These are phyloP conservation scores for Argentina anserina DNA, from an alignment of 306 rosid species.

Conservation along the genomic window DNA sequence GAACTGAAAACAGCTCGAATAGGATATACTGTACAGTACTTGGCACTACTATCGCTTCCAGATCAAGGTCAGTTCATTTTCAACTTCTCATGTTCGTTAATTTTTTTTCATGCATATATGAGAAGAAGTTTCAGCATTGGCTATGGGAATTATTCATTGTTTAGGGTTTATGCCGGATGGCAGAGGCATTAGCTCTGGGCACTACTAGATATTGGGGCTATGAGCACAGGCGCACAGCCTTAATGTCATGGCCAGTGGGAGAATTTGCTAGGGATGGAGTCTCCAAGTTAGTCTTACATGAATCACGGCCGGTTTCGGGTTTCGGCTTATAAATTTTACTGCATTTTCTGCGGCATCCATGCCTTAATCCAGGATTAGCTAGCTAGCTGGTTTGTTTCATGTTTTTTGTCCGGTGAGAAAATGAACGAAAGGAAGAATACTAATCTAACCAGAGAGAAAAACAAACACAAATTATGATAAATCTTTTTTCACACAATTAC, in stretches of 20 bases:
- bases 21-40: not conserved
- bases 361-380: not conserved
- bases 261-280: not conserved
- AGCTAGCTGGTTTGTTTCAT: not conserved
- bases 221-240: no score
- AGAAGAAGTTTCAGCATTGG: not conserved
- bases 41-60: not conserved
- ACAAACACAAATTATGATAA: no score
- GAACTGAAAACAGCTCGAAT: not conserved
- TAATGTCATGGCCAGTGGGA: no score
- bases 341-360: not conserved
- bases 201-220: no score
- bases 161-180: not conserved
- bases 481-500: not conserved
- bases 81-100: not conserved
- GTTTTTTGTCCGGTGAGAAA: conserved; percentile 29
- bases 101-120: not conserved
- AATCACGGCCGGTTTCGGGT: not conserved
- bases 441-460: not conserved
- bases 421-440: not conserved
- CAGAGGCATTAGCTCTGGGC: not conserved
- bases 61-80: not conserved
- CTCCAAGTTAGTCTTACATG: not conserved
- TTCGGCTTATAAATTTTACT: not conserved
- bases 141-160: not conserved